Evolutionary conservation across 768 basidiomycete genomes (phyloP).

Genomic region (Lyophyllum decastes): DNA sequence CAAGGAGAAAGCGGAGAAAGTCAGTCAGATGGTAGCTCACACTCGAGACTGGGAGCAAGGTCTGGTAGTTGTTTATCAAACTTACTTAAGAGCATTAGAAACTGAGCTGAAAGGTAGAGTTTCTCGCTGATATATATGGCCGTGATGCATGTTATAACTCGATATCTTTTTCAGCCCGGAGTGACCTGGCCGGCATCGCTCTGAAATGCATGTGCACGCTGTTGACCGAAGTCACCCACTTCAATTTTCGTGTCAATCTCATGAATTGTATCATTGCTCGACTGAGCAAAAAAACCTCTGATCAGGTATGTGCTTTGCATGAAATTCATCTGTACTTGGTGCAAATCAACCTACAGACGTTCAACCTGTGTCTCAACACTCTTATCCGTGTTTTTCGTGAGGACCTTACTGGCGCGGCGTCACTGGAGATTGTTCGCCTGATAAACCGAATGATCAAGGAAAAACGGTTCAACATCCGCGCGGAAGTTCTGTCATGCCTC

Average conservation of each 20-base stretch:
- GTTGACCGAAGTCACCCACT: slow-evolving; percentile 82
- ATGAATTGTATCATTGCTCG: slow-evolving; percentile 84
- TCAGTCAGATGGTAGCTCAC: slow-evolving; percentile 87
- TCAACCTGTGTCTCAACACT: slow-evolving; percentile 81
- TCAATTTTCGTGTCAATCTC: slow-evolving; percentile 94
- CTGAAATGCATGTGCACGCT: slow-evolving; percentile 89
- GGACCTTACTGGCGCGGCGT: slow-evolving; percentile 79
- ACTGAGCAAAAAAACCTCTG: slow-evolving; percentile 87
- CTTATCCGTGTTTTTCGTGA: slow-evolving; percentile 80
- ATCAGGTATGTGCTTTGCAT: slow-evolving; percentile 57
- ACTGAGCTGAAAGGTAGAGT: slow-evolving; percentile 79
- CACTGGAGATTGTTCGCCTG: slow-evolving; percentile 86
- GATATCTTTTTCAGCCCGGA: slow-evolving; percentile 48
- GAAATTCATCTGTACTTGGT: slow-evolving; percentile 1
- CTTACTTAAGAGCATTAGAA: slow-evolving; percentile 84
- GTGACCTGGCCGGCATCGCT: slow-evolving; percentile 64
- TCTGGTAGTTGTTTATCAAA: slow-evolving; percentile 84
- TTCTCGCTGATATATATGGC: neutral
- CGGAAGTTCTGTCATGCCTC: slow-evolving; percentile 84
- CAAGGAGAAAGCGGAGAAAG: slow-evolving; percentile 89
- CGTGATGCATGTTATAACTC: neutral
- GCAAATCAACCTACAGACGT: slow-evolving; percentile 52
- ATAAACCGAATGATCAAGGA: slow-evolving; percentile 97
- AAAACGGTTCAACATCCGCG: slow-evolving; percentile 85
- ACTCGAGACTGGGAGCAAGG: slow-evolving; percentile 97